These are phyloP conservation scores for Ophiostoma quercus DNA, from an alignment of 2,329 filamentous ascomycete genomes.

Conservation along the genomic window DNA sequence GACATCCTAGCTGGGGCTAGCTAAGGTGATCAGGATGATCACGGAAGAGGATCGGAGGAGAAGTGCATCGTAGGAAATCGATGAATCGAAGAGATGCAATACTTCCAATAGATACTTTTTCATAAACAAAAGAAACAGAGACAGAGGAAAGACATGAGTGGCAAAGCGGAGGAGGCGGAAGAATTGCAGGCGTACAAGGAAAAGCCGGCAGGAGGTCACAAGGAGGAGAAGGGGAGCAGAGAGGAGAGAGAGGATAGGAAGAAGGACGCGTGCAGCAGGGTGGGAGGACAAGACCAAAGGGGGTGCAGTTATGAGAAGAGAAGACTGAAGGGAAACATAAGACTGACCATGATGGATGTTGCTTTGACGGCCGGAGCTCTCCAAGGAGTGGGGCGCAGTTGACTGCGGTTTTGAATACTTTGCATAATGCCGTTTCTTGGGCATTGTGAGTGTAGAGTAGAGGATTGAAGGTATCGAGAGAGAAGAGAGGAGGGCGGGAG, in stretches of 20 bases:
- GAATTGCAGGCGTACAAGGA: conserved; percentile 9
- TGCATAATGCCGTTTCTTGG: conserved; percentile 56
- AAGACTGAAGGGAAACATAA: neutral
- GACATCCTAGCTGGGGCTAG: neutral
- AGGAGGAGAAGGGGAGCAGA: neutral
- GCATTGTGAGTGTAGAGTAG: conserved; percentile 43
- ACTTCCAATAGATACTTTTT: neutral
- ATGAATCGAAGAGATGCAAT: neutral
- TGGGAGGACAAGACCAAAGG: conserved; percentile 21
- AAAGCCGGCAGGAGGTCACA: conserved; percentile 18
- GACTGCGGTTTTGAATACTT: conserved; percentile 56
- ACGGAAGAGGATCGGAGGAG: neutral
- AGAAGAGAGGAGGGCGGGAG: neutral
- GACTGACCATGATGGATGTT: conserved; percentile 26
- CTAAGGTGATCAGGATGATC: neutral
- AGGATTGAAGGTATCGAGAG: neutral
- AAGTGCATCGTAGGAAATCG: neutral
- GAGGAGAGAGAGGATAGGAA: neutral
- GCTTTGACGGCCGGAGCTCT: conserved; percentile 33
- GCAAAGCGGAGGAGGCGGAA: conserved; percentile 12
- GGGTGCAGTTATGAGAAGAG: neutral
- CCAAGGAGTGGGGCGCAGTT: conserved; percentile 48
- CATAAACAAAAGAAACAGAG: neutral
- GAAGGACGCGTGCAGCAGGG: conserved; percentile 13
- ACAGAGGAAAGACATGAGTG: neutral